phyloP scores from a whole-genome alignment of 2,329 filamentous ascomycete genomes.

The Plenodomus tracheiphilus region DNA sequence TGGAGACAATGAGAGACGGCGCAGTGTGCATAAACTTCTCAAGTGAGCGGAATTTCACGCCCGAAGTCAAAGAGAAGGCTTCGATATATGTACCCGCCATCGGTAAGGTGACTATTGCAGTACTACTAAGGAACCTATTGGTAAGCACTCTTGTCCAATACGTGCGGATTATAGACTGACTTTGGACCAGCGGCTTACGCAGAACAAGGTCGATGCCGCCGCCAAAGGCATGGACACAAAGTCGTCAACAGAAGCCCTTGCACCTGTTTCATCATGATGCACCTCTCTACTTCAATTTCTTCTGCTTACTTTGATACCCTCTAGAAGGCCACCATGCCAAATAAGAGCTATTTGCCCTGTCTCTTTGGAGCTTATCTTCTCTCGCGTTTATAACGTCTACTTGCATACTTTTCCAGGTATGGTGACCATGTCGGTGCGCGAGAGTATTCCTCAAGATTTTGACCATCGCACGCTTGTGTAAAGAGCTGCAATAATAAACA shows the following conservation, averaged over 20 bases:
- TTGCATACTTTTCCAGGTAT: not conserved
- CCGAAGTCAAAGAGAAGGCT: conserved; percentile 90
- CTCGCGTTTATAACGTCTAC: not conserved
- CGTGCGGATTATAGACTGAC: conserved; percentile 16
- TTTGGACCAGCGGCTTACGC: conserved; percentile 45
- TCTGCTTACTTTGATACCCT: conserved; percentile 28
- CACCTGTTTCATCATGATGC: conserved; percentile 4
- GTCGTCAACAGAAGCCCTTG: conserved; percentile 21
- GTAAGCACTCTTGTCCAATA: conserved; percentile 55
- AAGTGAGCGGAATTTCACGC: conserved; percentile 90
- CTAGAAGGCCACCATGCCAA: conserved; percentile 23
- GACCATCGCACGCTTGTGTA: no score
- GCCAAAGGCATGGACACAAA: conserved; percentile 26
- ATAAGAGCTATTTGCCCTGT: conserved; percentile 10
- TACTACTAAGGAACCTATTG: conserved; percentile 84
- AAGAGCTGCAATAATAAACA: no score
- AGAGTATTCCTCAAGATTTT: no score
- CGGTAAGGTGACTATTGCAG: conserved; percentile 95
- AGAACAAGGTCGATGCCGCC: conserved; percentile 45
- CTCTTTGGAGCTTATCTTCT: not conserved
- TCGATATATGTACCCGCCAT: conserved; percentile 97
- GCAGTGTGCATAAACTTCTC: conserved; percentile 99
- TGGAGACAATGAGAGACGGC: conserved; percentile 79
- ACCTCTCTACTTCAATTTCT: not conserved
- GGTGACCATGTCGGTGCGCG: no score